Base-by-base conservation (phyloP, 768 basidiomycete genomes). In the Rhodotorula diobovata region DNA sequence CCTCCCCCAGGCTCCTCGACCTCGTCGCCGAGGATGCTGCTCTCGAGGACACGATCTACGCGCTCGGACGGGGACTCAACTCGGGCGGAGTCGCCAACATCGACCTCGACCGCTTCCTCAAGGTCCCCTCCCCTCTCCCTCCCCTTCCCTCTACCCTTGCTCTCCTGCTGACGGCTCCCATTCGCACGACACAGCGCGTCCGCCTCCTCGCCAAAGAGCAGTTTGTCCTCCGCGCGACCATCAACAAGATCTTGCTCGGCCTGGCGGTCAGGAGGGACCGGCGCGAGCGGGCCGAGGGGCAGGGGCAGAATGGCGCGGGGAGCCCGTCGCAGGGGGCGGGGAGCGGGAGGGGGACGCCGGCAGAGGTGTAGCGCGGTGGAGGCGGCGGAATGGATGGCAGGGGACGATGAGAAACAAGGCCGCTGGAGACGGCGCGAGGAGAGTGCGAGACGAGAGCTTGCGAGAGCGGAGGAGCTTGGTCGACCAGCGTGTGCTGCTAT, bases 11-110 rank as follows among this genome's bases (percentile, higher is more conserved):
- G 81, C 83, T 99, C 34, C 88, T 97, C 76, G 91, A 97, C 79
- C 85, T 98, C 39, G 89, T 97, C n/a, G 94, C 96, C n/a, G 96
- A 99, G 80, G 96, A 98, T 81, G 93, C 93, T 77, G 93, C 95
- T 2, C 93, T 98, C 79, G 95, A 97, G 81, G 96, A 98, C 80
- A 95, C 95, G 57, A 90, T 96, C 70, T 99, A 97, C 82, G 93
- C 98, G 80, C 85, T 99, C 58, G 92, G 94, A 74, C 86, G 93
- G 71, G 95, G 93, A 1, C 83, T 99, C 73, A 96, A 96, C 79
- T 76, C 78, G 32, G 74, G 63, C 4, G 70, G 63, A 0, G 83
- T 88, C 63, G 91, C 91, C 1, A 87, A 92, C 68, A 89, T 97
- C 72, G 95, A 98, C 82, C 85, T 98, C 66, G 95, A 99, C 79